phyloP scores from a whole-genome alignment of 176 grass and related monocot species.

The Hsuehochloa calcarea region DNA sequence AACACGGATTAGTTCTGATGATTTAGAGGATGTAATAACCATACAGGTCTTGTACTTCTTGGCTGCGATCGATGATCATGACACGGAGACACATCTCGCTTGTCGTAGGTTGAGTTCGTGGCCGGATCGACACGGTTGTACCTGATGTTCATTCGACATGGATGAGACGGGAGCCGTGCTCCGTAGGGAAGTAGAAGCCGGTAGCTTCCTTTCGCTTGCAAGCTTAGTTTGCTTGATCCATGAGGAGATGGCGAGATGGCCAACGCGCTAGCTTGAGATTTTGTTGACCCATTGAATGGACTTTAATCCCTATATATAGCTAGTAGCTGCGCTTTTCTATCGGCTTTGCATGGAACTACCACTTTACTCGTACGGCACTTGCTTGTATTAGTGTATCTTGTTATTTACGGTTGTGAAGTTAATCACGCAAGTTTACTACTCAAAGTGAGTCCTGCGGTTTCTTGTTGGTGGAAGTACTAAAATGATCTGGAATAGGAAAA shows the following conservation, averaged over 20 bases:
- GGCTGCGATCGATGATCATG: neutral
- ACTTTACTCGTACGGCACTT: neutral
- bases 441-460: neutral
- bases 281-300: neutral
- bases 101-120: neutral
- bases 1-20: neutral
- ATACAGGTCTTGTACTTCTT: neutral
- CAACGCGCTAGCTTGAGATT: neutral
- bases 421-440: neutral
- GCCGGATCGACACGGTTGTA: neutral
- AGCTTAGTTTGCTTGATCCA: neutral
- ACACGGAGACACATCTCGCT: neutral
- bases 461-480: neutral
- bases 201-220: slow-evolving; percentile 24
- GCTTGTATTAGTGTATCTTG: neutral
- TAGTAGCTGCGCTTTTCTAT: neutral
- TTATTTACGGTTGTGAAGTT: neutral
- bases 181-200: neutral
- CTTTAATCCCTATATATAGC: neutral
- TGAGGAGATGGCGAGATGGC: neutral
- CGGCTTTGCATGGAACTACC: neutral
- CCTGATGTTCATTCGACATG: neutral
- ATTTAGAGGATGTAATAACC: neutral
- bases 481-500: neutral
- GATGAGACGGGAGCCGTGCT: slow-evolving; percentile 38